Evolutionary conservation across 108 stramenopile species (phyloP), one percentile per base, ranked within the genome.

Genomic region (Cyclotella choctawhatcheeana): DNA sequence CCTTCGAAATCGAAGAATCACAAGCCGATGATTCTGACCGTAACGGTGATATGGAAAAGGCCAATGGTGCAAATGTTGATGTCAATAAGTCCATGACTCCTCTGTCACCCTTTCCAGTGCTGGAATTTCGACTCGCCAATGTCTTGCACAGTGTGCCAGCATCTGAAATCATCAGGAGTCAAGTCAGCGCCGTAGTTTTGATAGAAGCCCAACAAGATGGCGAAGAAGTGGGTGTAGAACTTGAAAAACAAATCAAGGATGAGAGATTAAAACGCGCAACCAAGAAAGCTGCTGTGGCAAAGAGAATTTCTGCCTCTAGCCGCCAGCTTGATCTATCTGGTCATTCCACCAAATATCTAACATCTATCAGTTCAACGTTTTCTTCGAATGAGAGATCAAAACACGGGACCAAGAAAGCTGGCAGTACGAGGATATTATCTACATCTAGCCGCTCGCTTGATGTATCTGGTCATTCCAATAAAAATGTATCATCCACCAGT

Each of bases 51-150:
- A n/a, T n/a, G n/a, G n/a, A n/a, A n/a, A n/a, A n/a, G n/a, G n/a
- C n/a, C n/a, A 20, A 16, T 50, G 51, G 20, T 22, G 6, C 40
- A 56, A 43, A 21, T 18, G n/a, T 30, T 13, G n/a, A n/a, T n/a
- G n/a, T n/a, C n/a, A n/a, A n/a, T n/a, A n/a, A n/a, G n/a, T n/a
- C n/a, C n/a, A n/a, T n/a, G n/a, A n/a, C n/a, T n/a, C 45, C 16
- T 44, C 58, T 62, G 20, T 61, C 81, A 35, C 88, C 88, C 0
- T 88, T 83, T 64, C 92, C 92, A 2, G 62, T 90, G 3, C 47
- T 93, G 22, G 88, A 90, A 70, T 93, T 93, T 73, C 82, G 92
- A 29, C 34, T 93, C 13, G 67, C 77, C 24, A 93, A 93, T 67
- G 66, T 69, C 37, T 54, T 88, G 43, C 63, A 85, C 40, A 32